Evolutionary conservation across 2,329 filamentous ascomycete species (phyloP).

Genomic region (Penicillium vulpinum): DNA sequence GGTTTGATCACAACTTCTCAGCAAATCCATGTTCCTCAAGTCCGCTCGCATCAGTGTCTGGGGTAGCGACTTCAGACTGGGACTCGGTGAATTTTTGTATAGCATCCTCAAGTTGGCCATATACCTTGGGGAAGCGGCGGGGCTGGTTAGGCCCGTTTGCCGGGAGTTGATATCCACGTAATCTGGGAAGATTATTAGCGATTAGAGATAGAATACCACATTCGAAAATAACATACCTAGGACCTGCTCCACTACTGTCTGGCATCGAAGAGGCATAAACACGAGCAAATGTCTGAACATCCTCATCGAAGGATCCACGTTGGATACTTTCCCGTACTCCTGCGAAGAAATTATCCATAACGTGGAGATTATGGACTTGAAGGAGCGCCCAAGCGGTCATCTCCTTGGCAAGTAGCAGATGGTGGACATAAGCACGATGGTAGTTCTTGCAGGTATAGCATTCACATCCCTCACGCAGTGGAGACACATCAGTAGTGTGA

Average conservation of each 20-base stretch:
- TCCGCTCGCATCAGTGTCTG: constrained; percentile 53
- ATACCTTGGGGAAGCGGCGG: constrained; percentile 68
- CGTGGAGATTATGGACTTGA: constrained; percentile 84
- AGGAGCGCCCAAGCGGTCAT: constrained; percentile 95
- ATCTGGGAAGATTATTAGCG: constrained; percentile 37
- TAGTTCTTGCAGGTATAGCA: constrained; percentile 86
- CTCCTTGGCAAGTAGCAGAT: constrained; percentile 85
- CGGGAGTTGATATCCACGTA: constrained; percentile 81
- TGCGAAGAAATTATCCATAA: constrained; percentile 71
- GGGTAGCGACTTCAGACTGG: constrained; percentile 52
- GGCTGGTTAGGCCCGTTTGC: constrained; percentile 62
- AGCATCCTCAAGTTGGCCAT: constrained; percentile 58
- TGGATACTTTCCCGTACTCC: constrained; percentile 66
- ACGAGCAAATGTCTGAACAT: constrained; percentile 61
- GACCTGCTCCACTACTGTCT: constrained; percentile 71
- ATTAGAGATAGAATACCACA: neutral
- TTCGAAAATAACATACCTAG: constrained; percentile 52
- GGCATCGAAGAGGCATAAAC: constrained; percentile 72
- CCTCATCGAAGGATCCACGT: constrained; percentile 55
- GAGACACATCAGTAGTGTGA: constrained; percentile 62
- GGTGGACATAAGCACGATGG: constrained; percentile 82
- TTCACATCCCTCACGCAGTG: constrained; percentile 64
- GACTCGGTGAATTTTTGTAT: constrained; percentile 51
- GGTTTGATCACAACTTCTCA: constrained; percentile 35
- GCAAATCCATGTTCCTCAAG: constrained; percentile 61